Base-by-base conservation (phyloP, 495 filamentous ascomycete species). In the Penicillium arizonense region DNA sequence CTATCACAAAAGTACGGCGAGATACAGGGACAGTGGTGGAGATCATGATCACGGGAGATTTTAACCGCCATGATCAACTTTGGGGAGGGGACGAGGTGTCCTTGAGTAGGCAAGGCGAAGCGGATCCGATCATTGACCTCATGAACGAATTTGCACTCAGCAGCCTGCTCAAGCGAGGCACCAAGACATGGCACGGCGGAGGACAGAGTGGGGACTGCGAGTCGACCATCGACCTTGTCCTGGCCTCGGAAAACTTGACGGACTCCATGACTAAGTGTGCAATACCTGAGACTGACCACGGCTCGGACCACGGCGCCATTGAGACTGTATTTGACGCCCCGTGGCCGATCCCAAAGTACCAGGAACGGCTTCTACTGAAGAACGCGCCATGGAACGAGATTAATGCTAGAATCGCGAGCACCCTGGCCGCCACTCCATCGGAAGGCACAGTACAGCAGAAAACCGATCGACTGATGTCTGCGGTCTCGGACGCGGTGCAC, bases 51-150 rank as follows among this genome's bases (percentile, higher is more conserved):
- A 41, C 61, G 45, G 64, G 66, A 38, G 64, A 73, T 59, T 69
- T 71, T 44, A 72, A 70, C 53, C 60, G 57, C 38, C 57, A 67
- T 56, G 62, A 74, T 60, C 60, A 62, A 50, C 57, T 72, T 10
- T 74, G 56, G 66, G 69, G 66, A 61, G 70, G 64, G 60, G 67
- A 69, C 47, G 47, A 61, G 13, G 54, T 72, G 40, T 54, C 55
- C 16, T 48, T 40, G 40, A 39, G 26, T 21, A 63, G 59, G 41
- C 61, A 71, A 35, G 67, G 65, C 23, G 62, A 74, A 53, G 68
- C 63, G 36, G 65, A 62, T 46, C 57, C 51, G 42, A 68, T 72
- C 41, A 68, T 74, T 40, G 58, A 72, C 37, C 49, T 71, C 33
- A 72, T 71, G 47, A 65, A 50, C 35, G 59, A 71, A 36, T 56